Conservation (phyloP, 441 rosid species). For the Lepidium campestre region DNA sequence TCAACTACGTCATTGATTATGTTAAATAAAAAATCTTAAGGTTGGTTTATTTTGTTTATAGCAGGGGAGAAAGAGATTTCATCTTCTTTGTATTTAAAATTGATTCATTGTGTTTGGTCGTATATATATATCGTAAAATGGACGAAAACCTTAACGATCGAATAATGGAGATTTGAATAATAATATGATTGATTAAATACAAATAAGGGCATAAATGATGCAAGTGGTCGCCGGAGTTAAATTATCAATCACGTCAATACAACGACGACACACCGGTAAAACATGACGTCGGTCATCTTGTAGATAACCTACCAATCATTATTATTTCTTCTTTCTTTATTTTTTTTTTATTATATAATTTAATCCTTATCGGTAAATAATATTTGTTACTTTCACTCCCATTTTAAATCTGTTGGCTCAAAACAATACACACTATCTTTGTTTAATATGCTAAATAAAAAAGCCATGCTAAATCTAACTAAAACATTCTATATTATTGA, state of each 20-base stretch:
- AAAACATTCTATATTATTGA: too few species aligned
- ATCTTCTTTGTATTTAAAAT: not conserved
- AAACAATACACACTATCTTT: too few species aligned
- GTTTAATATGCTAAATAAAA: too few species aligned
- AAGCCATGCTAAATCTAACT: too few species aligned
- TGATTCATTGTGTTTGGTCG: not conserved
- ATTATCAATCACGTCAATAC: slow-evolving; percentile 6
- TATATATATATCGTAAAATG: not conserved
- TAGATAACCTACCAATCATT: slow-evolving; percentile 29
- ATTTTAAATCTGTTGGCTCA: too few species aligned
- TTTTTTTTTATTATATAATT: not conserved
- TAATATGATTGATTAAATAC: not conserved
- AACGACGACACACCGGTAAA: slow-evolving; percentile 10
- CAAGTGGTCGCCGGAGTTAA: slow-evolving; percentile 1
- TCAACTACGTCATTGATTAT: not conserved
- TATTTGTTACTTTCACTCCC: not conserved
- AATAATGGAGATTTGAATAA: not conserved
- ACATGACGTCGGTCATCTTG: slow-evolving; percentile 1
- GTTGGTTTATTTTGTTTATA: not conserved
- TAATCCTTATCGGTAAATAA: not conserved
- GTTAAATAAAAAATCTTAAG: not conserved
- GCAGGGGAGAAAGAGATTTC: not conserved
- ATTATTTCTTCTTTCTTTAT: not conserved
- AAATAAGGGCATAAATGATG: not conserved
- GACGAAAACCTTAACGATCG: not conserved